Conservation (phyloP, 768 basidiomycete genomes). For the Boletus rubropictus region DNA sequence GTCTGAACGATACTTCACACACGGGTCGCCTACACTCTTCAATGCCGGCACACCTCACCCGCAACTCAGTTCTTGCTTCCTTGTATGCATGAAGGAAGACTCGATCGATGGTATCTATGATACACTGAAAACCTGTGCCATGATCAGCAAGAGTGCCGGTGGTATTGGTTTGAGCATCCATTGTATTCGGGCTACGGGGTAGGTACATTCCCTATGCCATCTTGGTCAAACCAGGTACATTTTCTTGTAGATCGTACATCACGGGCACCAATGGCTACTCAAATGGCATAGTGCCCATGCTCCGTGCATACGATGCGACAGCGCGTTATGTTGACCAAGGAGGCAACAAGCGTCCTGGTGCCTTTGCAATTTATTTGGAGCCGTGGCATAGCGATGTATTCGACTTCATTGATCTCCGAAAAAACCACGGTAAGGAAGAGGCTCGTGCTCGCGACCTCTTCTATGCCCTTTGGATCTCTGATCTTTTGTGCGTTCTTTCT, state of each 20-base stretch:
- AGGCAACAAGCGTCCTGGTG: slow-evolving; percentile 98
- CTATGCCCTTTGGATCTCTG: slow-evolving; percentile 96
- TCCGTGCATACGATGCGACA: slow-evolving; percentile 95
- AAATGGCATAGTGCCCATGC: slow-evolving; percentile 98
- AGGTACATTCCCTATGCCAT: slow-evolving; percentile 19
- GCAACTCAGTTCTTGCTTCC: slow-evolving; percentile 96
- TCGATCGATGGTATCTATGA: slow-evolving; percentile 99
- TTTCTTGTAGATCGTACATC: slow-evolving; percentile 76
- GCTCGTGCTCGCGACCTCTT: slow-evolving; percentile 93
- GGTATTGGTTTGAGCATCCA: slow-evolving; percentile 96
- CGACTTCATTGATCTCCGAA: slow-evolving; percentile 94
- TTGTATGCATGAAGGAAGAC: slow-evolving; percentile 97
- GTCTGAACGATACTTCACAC: slow-evolving; percentile 98
- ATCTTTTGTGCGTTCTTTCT: slow-evolving; percentile 71
- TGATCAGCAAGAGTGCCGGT: slow-evolving; percentile 99
- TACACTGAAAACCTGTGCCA: slow-evolving; percentile 94
- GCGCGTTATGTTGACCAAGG: slow-evolving; percentile 99
- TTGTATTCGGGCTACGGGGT: slow-evolving; percentile 95
- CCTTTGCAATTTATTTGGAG: slow-evolving; percentile 97
- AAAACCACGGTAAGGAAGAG: slow-evolving; percentile 99
- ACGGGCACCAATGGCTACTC: slow-evolving; percentile 99
- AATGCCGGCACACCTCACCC: slow-evolving; percentile 94
- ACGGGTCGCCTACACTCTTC: slow-evolving; percentile 96
- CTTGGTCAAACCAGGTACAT: background rate
- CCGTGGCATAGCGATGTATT: slow-evolving; percentile 99